Percentiles rank a stretch among this genome's conserved stretches.
These are phyloP conservation scores for Bryopsis sp. DNA, from an alignment of 139 green algal species.

Conservation along the genomic window DNA sequence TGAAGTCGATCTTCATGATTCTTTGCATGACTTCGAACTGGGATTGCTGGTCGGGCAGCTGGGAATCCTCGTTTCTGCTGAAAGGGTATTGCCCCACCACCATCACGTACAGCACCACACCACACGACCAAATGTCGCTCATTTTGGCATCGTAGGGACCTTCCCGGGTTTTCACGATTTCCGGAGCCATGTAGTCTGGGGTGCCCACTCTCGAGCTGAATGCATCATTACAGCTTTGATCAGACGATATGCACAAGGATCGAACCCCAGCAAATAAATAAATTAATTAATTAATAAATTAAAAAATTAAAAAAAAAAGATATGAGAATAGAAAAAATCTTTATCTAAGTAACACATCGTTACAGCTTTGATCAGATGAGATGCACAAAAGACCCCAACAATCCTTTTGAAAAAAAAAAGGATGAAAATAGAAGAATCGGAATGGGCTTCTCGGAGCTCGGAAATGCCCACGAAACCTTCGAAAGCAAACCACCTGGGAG, in stretches of 20 bases:
- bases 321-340: background rate
- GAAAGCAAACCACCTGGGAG: slow-evolving; percentile 7
- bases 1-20: slow-evolving; percentile 27
- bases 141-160: slow-evolving; percentile 32
- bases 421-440: background rate
- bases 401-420: background rate
- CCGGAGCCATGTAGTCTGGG: slow-evolving; percentile 33
- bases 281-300: background rate
- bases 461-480: background rate
- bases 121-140: slow-evolving; percentile 51
- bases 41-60: slow-evolving; percentile 35
- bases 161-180: slow-evolving; percentile 42
- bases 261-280: background rate
- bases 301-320: background rate
- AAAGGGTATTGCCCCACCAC: slow-evolving; percentile 35
- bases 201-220: slow-evolving; percentile 17
- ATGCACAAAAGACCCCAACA: background rate
- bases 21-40: slow-evolving; percentile 35
- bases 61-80: slow-evolving; percentile 16
- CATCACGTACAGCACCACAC: slow-evolving; percentile 60
- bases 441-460: background rate
- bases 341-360: background rate
- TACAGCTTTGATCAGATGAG: background rate
- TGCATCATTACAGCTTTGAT: background rate
- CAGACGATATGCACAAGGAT: background rate